Evolutionary conservation across 495 filamentous ascomycete species (phyloP).

Genomic region (Xylaria acuta): DNA sequence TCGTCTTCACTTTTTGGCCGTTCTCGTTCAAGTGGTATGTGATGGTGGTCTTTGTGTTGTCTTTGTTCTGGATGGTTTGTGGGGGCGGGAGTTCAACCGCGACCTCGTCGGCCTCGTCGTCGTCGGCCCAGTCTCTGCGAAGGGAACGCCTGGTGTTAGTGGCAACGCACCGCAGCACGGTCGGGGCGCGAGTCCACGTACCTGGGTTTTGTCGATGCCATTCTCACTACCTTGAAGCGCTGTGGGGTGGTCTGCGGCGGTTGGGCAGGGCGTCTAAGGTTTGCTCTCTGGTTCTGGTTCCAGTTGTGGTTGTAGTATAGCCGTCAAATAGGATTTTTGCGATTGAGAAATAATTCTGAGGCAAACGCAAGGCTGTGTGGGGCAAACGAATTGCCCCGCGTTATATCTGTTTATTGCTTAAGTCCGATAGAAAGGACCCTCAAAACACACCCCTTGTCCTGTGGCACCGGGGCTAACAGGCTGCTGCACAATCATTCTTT

Average conservation of each 20-base stretch:
- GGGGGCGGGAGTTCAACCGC: slow-evolving; percentile 79
- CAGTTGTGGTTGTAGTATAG: not conserved
- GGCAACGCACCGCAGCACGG: not conserved
- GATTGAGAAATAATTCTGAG: slow-evolving; percentile 28
- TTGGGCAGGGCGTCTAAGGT: not conserved
- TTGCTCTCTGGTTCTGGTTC: slow-evolving; percentile 10
- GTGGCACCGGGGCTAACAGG: no score
- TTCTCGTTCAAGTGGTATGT: slow-evolving; percentile 91
- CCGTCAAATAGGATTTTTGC: slow-evolving; percentile 25
- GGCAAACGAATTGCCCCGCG: slow-evolving; percentile 22
- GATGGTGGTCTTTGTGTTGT: slow-evolving; percentile 94
- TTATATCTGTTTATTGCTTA: slow-evolving; percentile 25
- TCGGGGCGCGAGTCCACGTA: not conserved
- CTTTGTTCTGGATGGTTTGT: slow-evolving; percentile 91
- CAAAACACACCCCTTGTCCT: not conserved
- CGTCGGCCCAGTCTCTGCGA: slow-evolving; percentile 88
- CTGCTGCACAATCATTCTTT: not conserved
- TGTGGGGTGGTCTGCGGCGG: not conserved
- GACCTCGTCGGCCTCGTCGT: slow-evolving; percentile 87
- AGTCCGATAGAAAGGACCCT: slow-evolving; percentile 11
- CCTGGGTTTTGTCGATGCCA: slow-evolving; percentile 29
- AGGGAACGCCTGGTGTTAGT: slow-evolving; percentile 1
- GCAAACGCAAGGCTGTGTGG: slow-evolving; percentile 24
- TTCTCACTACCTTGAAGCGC: slow-evolving; percentile 6
- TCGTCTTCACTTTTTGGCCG: slow-evolving; percentile 94